phyloP scores from a whole-genome alignment of 768 basidiomycete genomes.

The Galerina sulciceps region DNA sequence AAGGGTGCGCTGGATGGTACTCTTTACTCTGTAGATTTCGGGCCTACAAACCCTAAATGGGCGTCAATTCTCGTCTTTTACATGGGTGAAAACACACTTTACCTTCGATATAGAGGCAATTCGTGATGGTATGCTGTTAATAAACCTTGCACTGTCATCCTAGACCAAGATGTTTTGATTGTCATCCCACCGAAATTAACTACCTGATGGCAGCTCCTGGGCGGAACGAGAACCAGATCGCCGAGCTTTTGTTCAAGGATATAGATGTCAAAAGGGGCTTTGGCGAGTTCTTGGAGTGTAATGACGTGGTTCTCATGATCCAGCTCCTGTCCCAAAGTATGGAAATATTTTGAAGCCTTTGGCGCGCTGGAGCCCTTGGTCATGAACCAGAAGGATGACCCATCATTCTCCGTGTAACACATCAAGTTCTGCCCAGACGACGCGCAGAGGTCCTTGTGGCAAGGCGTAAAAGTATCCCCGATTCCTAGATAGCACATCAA shows the following conservation, averaged over 20 bases:
- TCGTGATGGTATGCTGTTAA: constrained; percentile 68
- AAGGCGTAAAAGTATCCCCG: constrained; percentile 83
- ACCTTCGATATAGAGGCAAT: constrained; percentile 83
- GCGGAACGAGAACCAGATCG: constrained; percentile 82
- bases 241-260: constrained; percentile 75
- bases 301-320: constrained; percentile 77
- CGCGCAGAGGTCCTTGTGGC: constrained; percentile 84
- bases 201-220: constrained; percentile 83
- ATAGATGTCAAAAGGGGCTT: constrained; percentile 72
- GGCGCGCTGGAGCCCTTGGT: constrained; percentile 63
- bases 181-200: constrained; percentile 82
- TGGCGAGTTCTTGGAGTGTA: constrained; percentile 62
- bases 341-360: constrained; percentile 62
- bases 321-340: constrained; percentile 55
- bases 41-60: constrained; percentile 71
- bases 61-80: neutral
- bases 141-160: constrained; percentile 75
- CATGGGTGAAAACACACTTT: constrained; percentile 10
- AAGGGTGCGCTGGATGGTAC: constrained; percentile 61
- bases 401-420: constrained; percentile 76
- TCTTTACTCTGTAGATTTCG: constrained; percentile 79
- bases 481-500: constrained; percentile 87
- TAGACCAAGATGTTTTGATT: constrained; percentile 85
- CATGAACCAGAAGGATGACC: constrained; percentile 89
- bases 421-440: constrained; percentile 88